Percentiles rank a stretch among this genome's conserved stretches.
These are phyloP conservation scores for Solanum ossicruentum DNA, from an alignment of 257 asterid genomes.

Conservation along the genomic window DNA sequence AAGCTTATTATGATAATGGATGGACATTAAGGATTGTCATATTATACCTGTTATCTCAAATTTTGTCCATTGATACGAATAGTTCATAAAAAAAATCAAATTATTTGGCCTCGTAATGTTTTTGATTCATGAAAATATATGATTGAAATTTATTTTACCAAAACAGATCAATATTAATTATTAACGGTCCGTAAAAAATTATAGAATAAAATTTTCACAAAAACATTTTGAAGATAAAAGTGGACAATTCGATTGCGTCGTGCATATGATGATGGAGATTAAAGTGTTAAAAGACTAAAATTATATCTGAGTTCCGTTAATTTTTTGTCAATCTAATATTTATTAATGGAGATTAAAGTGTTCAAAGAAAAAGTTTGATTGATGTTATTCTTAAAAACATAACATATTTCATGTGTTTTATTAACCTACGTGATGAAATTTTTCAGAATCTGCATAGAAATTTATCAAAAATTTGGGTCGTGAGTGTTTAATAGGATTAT, in stretches of 20 bases:
- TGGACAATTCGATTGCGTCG: neutral
- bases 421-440: neutral
- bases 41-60: neutral
- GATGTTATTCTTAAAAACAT: too few relatives aligned
- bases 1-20: too few relatives aligned
- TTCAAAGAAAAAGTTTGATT: too few relatives aligned
- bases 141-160: neutral
- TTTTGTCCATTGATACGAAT: neutral
- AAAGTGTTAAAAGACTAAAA: too few relatives aligned
- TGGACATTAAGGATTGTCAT: too few relatives aligned
- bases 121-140: neutral
- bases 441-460: neutral
- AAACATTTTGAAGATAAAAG: neutral
- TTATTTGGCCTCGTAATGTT: neutral
- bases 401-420: neutral
- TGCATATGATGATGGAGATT: too few relatives aligned
- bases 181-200: neutral
- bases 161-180: too few relatives aligned
- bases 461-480: neutral
- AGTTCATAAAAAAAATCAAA: neutral
- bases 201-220: neutral
- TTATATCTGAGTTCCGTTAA: too few relatives aligned
- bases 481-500: neutral
- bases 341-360: too few relatives aligned
- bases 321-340: too few relatives aligned